A percentile compares a stretch with the other conserved stretches of the same genome.
Conservation (phyloP, 1,284 basidiomycete genomes). For the Trichosporon coremiiforme region DNA sequence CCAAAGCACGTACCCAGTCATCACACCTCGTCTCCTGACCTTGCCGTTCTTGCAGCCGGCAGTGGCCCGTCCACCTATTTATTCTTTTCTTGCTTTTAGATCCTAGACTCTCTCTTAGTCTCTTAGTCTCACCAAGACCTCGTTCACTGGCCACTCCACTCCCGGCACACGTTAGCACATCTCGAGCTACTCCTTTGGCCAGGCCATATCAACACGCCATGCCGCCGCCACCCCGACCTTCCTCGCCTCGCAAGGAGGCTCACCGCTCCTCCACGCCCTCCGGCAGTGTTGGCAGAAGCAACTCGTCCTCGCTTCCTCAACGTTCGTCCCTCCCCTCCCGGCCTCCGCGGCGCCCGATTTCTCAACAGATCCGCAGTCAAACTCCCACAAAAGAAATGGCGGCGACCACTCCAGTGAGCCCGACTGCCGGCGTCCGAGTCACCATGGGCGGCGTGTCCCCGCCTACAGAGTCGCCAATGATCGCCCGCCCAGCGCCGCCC, state of each 20-base stretch:
- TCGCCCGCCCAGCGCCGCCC: constrained; percentile 26
- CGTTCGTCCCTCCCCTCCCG: background rate
- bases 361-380: constrained; percentile 5
- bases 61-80: background rate
- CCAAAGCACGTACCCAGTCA: background rate
- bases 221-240: constrained; percentile 14
- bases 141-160: background rate
- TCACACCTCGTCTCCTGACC: background rate
- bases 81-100: background rate
- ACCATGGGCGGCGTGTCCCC: constrained; percentile 21
- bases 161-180: constrained; percentile 3
- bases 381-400: background rate
- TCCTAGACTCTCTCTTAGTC: background rate
- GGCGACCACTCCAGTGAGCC: background rate
- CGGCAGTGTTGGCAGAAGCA: background rate
- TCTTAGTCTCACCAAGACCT: background rate
- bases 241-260: constrained; percentile 8
- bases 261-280: background rate
- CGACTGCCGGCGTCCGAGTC: constrained; percentile 14
- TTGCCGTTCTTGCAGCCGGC: background rate
- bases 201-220: constrained; percentile 18
- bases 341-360: constrained; percentile 3
- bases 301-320: constrained; percentile 6
- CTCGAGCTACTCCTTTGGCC: constrained; percentile 12
- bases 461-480: constrained; percentile 19